Evolutionary conservation across 345 rosid genomes (phyloP).

Genomic region (Populus ilicifolia): DNA sequence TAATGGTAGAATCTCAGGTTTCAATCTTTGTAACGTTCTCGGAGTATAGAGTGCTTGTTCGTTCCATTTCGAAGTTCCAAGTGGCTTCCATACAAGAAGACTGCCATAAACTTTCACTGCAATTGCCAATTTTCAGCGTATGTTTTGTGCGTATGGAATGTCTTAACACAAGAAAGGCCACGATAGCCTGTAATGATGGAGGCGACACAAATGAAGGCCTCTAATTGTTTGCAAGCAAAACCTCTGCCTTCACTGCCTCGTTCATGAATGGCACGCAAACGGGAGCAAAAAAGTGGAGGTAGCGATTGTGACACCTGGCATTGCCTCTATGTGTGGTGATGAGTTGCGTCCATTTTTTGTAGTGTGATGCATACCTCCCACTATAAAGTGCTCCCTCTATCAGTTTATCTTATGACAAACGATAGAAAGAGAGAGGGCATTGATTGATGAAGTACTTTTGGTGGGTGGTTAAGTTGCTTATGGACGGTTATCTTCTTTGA

Average conservation of each 20-base stretch:
- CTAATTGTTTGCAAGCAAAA: neutral
- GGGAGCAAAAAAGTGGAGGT: neutral
- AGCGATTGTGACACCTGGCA: constrained; percentile 24
- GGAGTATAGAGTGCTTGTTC: neutral
- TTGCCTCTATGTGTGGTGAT: constrained; percentile 7
- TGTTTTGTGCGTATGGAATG: neutral
- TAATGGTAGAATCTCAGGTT: neutral
- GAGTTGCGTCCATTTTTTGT: constrained; percentile 12
- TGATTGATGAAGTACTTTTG: neutral
- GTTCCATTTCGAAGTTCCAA: neutral
- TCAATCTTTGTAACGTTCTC: neutral
- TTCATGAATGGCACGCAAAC: constrained; percentile 2
- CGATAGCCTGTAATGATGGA: constrained; percentile 6
- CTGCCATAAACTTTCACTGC: neutral
- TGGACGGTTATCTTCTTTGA: constrained; percentile 20
- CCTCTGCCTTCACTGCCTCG: neutral
- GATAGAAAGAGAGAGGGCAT: neutral
- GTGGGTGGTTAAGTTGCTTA: constrained; percentile 10
- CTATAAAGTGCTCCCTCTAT: constrained; percentile 15
- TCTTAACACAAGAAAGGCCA: neutral
- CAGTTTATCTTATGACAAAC: neutral
- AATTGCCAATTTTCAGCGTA: neutral
- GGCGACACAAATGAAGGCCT: constrained; percentile 26
- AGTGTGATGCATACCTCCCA: constrained; percentile 19
- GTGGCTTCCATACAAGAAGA: constrained; percentile 5